A percentile compares a stretch with the other conserved stretches of the same genome.
phyloP scores from a whole-genome alignment of 192 early-diverging fungal species.

The Paraglomus brasilianum region DNA sequence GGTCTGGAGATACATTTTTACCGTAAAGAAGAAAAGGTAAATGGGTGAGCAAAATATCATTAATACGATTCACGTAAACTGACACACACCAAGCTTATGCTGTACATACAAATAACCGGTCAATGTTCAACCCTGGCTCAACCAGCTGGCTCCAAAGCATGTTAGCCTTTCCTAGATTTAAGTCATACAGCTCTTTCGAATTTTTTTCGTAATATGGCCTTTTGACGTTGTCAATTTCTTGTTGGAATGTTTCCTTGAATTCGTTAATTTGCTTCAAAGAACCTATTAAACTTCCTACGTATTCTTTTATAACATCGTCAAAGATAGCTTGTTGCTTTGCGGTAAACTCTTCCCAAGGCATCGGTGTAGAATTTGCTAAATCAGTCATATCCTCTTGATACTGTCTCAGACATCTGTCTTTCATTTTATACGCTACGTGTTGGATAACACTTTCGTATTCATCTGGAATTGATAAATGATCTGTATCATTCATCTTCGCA shows the following conservation, averaged over 20 bases:
- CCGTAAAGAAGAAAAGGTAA: not conserved
- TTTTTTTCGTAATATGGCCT: slow-evolving; percentile 1
- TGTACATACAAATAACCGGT: not conserved
- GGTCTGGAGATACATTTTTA: not conserved
- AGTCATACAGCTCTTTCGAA: slow-evolving; percentile 8
- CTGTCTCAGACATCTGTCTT: not conserved
- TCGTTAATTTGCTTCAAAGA: not conserved
- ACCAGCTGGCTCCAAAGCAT: slow-evolving; percentile 5
- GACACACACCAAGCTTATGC: not conserved
- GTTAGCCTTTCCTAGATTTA: not conserved
- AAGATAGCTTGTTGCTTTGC: not conserved
- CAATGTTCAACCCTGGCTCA: not conserved
- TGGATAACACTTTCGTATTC: slow-evolving; percentile 14
- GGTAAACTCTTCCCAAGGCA: slow-evolving; percentile 12
- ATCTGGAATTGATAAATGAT: slow-evolving; percentile 7
- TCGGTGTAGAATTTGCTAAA: not conserved
- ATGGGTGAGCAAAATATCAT: no score
- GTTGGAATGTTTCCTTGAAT: not conserved
- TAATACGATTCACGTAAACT: not conserved
- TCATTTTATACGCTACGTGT: slow-evolving; percentile 7
- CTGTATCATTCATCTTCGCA: slow-evolving; percentile 3
- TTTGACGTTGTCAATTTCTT: not conserved
- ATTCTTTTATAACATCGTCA: not conserved
- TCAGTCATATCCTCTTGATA: not conserved
- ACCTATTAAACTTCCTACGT: slow-evolving; percentile 13